Evolutionary conservation across 2,329 filamentous ascomycete species (phyloP), one percentile per base, ranked within the genome.

Genomic region (Penicillium sp.): DNA sequence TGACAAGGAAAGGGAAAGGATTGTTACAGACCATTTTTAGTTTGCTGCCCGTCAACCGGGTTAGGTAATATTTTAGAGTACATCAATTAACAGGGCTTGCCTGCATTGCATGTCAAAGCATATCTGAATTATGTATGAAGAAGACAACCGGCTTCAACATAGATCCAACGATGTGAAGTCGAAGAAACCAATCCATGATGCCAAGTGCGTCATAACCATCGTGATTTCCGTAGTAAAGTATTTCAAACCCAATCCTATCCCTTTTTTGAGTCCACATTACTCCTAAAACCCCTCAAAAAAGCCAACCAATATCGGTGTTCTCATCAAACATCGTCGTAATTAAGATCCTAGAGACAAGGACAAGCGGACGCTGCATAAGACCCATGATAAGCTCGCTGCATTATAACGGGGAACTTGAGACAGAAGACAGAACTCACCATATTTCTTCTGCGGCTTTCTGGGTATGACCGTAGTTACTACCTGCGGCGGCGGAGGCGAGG

Each of bases 361-460:
- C 51, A 53, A 3, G 26, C 21, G 16, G 51, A 53, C 18, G 43
- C 51, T 53, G 12, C 18, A 45, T 20, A 20, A 24, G 18, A 14
- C 5, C 12, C 2, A 35, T 46, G 18, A 8, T 40, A 45, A n/a
- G 35, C 35, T 40, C 5, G 6, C 14, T 40, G 16, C 33, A 16
- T 43, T 43, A 14, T 23, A 5, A 50, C 30, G 28, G 11, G 11
- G 35, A 38, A 35, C 8, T 35, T 35, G 12, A 35, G 12, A 35
- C 5, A 8, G 5, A 14, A 49, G 21, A 12, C 12, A 49, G 5
- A 16, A 51, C 55, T 57, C 40, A 57, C 55, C 43, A 6, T 47
- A 43, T 3, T 48, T 53, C 38, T 53, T 57, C 33, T 23, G 12
- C 35, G 48, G 45, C 24, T 53, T 57, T 33, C 21, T 35, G 16